phyloP scores from a whole-genome alignment of 2,329 filamentous ascomycete species.

The Clonostachys chloroleuca region DNA sequence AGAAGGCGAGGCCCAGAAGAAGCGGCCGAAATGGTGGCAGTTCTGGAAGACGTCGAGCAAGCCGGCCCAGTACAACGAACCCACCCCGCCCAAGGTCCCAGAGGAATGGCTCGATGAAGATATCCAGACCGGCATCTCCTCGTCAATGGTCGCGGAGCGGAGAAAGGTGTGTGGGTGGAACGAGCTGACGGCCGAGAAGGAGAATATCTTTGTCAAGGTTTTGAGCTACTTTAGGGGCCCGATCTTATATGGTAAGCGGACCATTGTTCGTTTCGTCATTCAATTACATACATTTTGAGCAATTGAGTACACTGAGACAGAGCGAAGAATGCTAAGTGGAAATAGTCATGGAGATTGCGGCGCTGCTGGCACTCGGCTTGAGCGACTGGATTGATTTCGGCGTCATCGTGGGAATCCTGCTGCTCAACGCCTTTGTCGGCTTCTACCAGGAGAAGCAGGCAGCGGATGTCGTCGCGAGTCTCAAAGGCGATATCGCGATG shows the following conservation, averaged over 20 bases:
- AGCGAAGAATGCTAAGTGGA: not conserved
- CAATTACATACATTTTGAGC: not conserved
- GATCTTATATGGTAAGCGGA: conserved; percentile 68
- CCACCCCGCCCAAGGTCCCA: conserved; percentile 15
- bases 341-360: conserved; percentile 70
- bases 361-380: conserved; percentile 68
- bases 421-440: conserved; percentile 72
- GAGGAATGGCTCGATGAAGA: conserved; percentile 59
- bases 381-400: conserved; percentile 69
- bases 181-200: conserved; percentile 69
- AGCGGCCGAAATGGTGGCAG: conserved; percentile 26
- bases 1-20: conserved; percentile 8
- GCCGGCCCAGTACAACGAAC: conserved; percentile 4
- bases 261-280: not conserved
- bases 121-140: conserved; percentile 58
- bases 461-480: conserved; percentile 67
- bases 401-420: conserved; percentile 71
- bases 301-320: not conserved
- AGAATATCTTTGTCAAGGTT: conserved; percentile 72
- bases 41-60: conserved; percentile 20
- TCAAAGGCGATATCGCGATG: conserved; percentile 79
- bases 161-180: conserved; percentile 66
- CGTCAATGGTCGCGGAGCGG: conserved; percentile 55
- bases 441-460: conserved; percentile 82
- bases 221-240: conserved; percentile 71